Conservation (phyloP, 768 basidiomycete genomes). For the Rhodosporidiobolus odoratus region DNA sequence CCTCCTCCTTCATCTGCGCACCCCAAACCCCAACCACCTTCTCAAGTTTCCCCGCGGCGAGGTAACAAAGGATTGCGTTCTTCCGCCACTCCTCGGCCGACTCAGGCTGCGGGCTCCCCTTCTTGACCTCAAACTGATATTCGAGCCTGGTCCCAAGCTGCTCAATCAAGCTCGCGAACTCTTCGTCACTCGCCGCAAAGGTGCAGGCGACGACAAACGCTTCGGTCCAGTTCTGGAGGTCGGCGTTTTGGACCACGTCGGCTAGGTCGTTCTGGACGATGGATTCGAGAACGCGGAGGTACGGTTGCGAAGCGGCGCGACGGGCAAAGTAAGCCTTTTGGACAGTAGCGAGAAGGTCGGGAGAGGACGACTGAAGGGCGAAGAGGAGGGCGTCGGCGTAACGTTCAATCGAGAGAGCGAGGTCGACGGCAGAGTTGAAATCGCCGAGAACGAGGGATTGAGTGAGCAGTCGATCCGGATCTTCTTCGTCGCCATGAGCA, state of each 20-base stretch:
- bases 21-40: slow-evolving; percentile 57
- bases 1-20: slow-evolving; percentile 84
- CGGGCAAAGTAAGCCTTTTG: slow-evolving; percentile 91
- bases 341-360: slow-evolving; percentile 75
- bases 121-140: slow-evolving; percentile 63
- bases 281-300: slow-evolving; percentile 88
- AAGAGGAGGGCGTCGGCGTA: slow-evolving; percentile 93
- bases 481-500: slow-evolving; percentile 60
- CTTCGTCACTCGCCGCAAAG: slow-evolving; percentile 68
- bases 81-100: slow-evolving; percentile 58
- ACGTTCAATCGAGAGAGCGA: slow-evolving; percentile 80
- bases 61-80: slow-evolving; percentile 86
- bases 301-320: slow-evolving; percentile 64
- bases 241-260: slow-evolving; percentile 94
- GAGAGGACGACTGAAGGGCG: slow-evolving; percentile 74
- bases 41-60: slow-evolving; percentile 84
- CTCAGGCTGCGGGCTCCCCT: not conserved
- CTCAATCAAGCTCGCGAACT: slow-evolving; percentile 81
- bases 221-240: slow-evolving; percentile 89
- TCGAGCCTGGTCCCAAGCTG: slow-evolving; percentile 87
- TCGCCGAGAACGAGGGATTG: slow-evolving; percentile 94
- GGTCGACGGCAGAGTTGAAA: slow-evolving; percentile 81
- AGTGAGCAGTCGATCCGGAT: slow-evolving; percentile 80
- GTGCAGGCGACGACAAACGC: slow-evolving; percentile 95
- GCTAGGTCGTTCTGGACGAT: slow-evolving; percentile 86